Percentiles rank a stretch among this genome's conserved stretches.
phyloP scores from a whole-genome alignment of 108 stramenopile genomes.

The Cyclostephanos tholiformis region DNA sequence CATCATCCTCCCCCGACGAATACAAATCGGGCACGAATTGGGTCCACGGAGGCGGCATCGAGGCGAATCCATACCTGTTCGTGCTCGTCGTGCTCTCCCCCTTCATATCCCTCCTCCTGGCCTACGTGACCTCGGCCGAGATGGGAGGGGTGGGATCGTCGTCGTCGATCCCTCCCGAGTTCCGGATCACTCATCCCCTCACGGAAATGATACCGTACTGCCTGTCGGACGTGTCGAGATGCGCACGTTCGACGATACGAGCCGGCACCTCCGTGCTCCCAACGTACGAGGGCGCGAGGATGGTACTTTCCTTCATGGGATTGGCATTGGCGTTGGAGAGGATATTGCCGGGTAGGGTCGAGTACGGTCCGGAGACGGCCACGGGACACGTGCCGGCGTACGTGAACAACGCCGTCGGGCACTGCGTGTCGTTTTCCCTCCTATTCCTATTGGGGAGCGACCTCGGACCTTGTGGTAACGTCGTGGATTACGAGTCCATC shows the following conservation, averaged over 20 bases:
- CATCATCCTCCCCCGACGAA: neutral
- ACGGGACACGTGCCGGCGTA: constrained; percentile 69
- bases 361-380: constrained; percentile 55
- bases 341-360: constrained; percentile 78
- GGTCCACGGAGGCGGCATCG: constrained; percentile 61
- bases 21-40: constrained; percentile 63
- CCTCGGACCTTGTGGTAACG: constrained; percentile 47
- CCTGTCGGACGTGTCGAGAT: constrained; percentile 24
- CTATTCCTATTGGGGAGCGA: constrained; percentile 53
- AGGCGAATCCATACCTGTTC: constrained; percentile 64
- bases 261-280: constrained; percentile 55
- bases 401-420: constrained; percentile 60
- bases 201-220: constrained; percentile 48
- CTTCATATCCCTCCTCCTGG: constrained; percentile 58
- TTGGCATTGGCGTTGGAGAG: constrained; percentile 81
- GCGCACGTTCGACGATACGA: constrained; percentile 28
- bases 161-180: constrained; percentile 12
- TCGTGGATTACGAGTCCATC: constrained; percentile 5
- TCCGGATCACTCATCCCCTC: constrained; percentile 46
- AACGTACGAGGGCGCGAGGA: constrained; percentile 42
- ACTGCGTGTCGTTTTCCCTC: constrained; percentile 49
- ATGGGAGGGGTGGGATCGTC: constrained; percentile 21
- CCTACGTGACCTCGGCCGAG: constrained; percentile 53
- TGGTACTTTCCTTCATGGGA: constrained; percentile 70
- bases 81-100: constrained; percentile 53